These are phyloP conservation scores for Myxozyma udenii DNA, from an alignment of 805 yeast genomes.

Conservation along the genomic window DNA sequence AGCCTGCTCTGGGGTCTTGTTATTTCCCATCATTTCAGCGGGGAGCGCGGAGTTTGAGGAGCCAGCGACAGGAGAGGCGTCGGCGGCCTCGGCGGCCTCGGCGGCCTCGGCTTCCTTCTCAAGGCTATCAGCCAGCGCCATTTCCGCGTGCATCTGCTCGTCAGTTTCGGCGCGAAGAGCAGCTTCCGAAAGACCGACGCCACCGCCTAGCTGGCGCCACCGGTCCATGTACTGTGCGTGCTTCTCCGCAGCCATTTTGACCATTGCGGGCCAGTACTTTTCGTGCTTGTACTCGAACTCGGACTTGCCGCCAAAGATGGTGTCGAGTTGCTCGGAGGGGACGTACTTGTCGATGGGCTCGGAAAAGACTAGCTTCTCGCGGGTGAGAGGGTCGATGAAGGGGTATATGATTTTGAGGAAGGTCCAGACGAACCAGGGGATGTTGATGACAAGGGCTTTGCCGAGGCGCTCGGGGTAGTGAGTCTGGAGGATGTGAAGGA, in stretches of 20 bases:
- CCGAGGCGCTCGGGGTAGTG: slow-evolving; percentile 98
- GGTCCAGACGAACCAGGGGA: slow-evolving; percentile 92
- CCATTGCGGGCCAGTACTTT: slow-evolving; percentile 72
- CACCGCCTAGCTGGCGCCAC: slow-evolving; percentile 66
- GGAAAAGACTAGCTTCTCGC: slow-evolving; percentile 88
- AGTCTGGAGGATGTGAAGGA: slow-evolving; percentile 86
- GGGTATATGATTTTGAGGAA: slow-evolving; percentile 89
- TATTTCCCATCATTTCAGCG: slow-evolving; percentile 15
- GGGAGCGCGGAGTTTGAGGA: slow-evolving; percentile 11
- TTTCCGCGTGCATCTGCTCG: slow-evolving; percentile 17
- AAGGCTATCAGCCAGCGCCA: slow-evolving; percentile 6
- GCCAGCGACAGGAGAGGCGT: slow-evolving; percentile 2
- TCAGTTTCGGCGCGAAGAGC: slow-evolving; percentile 59
- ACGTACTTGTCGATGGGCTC: slow-evolving; percentile 84
- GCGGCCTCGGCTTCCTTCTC: slow-evolving; percentile 13
- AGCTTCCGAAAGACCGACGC: slow-evolving; percentile 75
- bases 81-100: not conserved
- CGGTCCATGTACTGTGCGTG: slow-evolving; percentile 63
- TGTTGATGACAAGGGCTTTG: slow-evolving; percentile 83
- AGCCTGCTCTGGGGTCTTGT: slow-evolving; percentile 15
- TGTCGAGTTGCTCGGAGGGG: slow-evolving; percentile 76
- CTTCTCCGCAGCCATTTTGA: slow-evolving; percentile 56
- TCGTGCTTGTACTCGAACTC: slow-evolving; percentile 81
- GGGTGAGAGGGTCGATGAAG: slow-evolving; percentile 90
- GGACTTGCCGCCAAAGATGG: slow-evolving; percentile 78